Conservation (phyloP, 192 early-diverging fungal genomes). For the Kickxella alabastrina region DNA sequence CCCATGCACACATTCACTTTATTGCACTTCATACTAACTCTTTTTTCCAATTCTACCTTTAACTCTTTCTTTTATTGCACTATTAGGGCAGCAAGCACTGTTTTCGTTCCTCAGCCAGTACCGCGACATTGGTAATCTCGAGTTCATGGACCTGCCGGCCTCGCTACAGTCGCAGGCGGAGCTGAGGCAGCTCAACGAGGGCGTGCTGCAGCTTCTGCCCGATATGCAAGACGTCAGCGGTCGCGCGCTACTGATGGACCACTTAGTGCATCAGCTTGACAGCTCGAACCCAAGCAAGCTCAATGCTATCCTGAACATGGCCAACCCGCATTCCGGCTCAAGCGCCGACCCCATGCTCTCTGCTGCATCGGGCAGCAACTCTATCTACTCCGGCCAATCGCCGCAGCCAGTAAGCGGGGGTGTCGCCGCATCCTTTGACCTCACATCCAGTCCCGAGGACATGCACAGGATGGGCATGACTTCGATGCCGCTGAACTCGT, state of each 20-base stretch:
- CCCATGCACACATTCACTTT: neutral
- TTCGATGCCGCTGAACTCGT: slow-evolving; percentile 10
- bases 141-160: slow-evolving; percentile 37
- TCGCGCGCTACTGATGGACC: slow-evolving; percentile 36
- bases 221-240: slow-evolving; percentile 44
- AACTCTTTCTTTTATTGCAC: slow-evolving; percentile 2
- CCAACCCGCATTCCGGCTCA: slow-evolving; percentile 26
- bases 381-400: slow-evolving; percentile 20
- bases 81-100: slow-evolving; percentile 32
- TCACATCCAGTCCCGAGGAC: slow-evolving; percentile 41
- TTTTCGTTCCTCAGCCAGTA: slow-evolving; percentile 37
- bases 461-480: neutral
- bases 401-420: slow-evolving; percentile 6
- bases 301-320: slow-evolving; percentile 29
- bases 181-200: slow-evolving; percentile 48
- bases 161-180: slow-evolving; percentile 39
- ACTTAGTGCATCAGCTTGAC: slow-evolving; percentile 49
- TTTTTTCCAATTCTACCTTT: neutral
- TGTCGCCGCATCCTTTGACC: slow-evolving; percentile 12
- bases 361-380: slow-evolving; percentile 14
- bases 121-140: slow-evolving; percentile 34
- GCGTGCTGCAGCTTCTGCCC: slow-evolving; percentile 43
- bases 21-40: neutral
- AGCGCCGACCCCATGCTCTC: slow-evolving; percentile 44
- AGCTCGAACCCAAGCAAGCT: slow-evolving; percentile 37